phyloP scores from a whole-genome alignment of 495 filamentous ascomycete genomes.

The Neurospora cerealis region DNA sequence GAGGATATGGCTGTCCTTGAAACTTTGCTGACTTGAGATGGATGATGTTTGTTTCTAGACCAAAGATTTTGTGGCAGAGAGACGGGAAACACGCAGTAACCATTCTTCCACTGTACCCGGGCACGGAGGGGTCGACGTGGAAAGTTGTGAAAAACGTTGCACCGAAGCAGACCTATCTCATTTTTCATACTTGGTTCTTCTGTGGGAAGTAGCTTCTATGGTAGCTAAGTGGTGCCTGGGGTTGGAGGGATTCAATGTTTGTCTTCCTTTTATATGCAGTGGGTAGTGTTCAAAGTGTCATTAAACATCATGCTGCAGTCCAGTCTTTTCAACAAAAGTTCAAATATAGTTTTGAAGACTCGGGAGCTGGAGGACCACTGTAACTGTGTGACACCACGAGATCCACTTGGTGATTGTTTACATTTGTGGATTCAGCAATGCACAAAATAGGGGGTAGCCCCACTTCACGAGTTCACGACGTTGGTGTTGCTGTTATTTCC shows the following conservation, averaged over 20 bases:
- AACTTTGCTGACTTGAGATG: background rate
- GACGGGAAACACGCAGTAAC: background rate
- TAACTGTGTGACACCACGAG: background rate
- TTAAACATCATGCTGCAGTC: background rate
- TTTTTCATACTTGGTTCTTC: background rate
- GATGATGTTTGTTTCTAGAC: background rate
- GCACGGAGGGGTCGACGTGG: background rate
- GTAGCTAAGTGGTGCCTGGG: background rate
- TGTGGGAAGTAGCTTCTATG: background rate
- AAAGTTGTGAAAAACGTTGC: background rate
- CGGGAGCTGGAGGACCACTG: background rate
- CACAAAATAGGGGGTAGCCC: background rate
- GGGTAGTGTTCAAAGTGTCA: background rate
- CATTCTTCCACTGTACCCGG: background rate
- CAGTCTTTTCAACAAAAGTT: background rate
- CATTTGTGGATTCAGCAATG: background rate
- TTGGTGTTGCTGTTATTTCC: too few relatives aligned
- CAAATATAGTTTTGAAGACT: background rate
- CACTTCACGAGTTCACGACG: background rate
- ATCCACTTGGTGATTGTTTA: background rate
- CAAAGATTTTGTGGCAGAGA: background rate
- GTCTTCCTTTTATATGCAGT: background rate
- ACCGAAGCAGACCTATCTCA: background rate
- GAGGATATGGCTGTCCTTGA: background rate
- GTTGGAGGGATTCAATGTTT: background rate